Evolutionary conservation across 108 stramenopile genomes (phyloP).

Genomic region (Conticribra guillardii): DNA sequence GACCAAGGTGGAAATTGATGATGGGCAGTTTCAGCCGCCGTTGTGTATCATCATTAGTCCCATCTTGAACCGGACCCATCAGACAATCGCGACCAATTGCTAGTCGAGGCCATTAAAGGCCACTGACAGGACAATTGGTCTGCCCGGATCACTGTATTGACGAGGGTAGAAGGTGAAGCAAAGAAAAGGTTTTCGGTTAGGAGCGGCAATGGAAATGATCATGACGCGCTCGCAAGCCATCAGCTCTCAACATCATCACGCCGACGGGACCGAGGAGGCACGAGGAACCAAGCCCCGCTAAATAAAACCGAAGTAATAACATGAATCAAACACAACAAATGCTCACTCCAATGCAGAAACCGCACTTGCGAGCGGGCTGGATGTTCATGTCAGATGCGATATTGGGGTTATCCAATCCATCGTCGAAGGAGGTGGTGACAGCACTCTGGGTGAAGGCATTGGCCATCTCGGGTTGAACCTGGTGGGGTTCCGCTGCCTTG

Average conservation of each 20-base stretch:
- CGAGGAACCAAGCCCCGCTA: too few species aligned
- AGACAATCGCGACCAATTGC: slow-evolving; percentile 59
- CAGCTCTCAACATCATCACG: background rate
- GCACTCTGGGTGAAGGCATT: background rate
- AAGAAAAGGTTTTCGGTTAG: slow-evolving; percentile 1
- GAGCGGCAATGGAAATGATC: too few species aligned
- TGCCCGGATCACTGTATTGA: slow-evolving; percentile 71
- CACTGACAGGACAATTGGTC: slow-evolving; percentile 78
- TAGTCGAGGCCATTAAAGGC: slow-evolving; percentile 52
- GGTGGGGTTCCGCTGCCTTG: slow-evolving; percentile 38
- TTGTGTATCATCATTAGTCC: background rate
- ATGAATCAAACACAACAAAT: background rate
- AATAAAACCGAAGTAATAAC: too few species aligned
- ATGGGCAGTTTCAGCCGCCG: background rate
- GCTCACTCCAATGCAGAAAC: slow-evolving; percentile 84
- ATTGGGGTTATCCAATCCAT: slow-evolving; percentile 56
- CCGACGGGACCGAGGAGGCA: background rate
- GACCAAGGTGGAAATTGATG: slow-evolving; percentile 1
- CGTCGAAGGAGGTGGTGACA: slow-evolving; percentile 14
- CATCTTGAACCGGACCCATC: slow-evolving; percentile 32
- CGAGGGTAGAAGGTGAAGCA: background rate
- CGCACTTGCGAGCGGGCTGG: slow-evolving; percentile 72
- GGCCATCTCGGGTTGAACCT: slow-evolving; percentile 11
- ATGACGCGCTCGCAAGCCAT: background rate
- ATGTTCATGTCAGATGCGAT: slow-evolving; percentile 59